Evolutionary conservation across 352 stramenopile species (phyloP).

Genomic region (Phytopythium boreale): DNA sequence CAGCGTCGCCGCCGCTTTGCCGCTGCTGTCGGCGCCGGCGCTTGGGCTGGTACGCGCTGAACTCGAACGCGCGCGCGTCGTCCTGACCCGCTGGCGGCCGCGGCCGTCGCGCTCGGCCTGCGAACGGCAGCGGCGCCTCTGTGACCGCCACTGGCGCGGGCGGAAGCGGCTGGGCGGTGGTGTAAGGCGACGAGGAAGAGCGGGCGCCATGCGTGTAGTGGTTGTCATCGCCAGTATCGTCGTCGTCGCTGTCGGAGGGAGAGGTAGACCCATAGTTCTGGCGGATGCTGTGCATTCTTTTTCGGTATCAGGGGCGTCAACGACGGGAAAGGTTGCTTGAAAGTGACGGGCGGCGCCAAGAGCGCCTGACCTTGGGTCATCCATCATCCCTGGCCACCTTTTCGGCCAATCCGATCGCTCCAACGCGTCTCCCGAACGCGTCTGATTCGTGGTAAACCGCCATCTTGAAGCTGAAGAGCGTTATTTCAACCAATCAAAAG

Average conservation of each 20-base stretch:
- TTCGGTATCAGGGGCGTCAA: neutral
- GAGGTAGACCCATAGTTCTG: slow-evolving; percentile 3
- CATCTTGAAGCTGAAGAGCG: neutral
- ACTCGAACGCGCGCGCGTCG: slow-evolving; percentile 23
- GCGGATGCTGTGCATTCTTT: slow-evolving; percentile 1
- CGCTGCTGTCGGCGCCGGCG: slow-evolving; percentile 3
- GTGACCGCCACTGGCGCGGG: neutral
- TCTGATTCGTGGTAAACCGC: neutral
- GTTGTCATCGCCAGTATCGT: neutral
- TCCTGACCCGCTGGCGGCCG: neutral
- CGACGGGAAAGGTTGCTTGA: neutral
- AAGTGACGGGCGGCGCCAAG: neutral
- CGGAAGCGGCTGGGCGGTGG: neutral
- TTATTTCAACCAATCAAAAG: neutral
- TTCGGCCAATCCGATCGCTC: neutral
- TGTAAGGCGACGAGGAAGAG: too few relatives aligned
- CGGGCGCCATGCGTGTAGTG: too few relatives aligned
- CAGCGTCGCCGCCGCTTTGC: neutral
- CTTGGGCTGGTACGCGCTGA: slow-evolving; percentile 31
- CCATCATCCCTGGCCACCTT: neutral
- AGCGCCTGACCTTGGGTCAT: neutral
- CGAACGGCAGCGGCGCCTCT: neutral
- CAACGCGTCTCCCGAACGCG: neutral
- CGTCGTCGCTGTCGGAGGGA: neutral
- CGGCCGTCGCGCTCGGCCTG: neutral